Percentiles rank a stretch among this genome's conserved stretches.
Conservation (phyloP, 2,329 filamentous ascomycete species). For the Xylariaceae sp. region DNA sequence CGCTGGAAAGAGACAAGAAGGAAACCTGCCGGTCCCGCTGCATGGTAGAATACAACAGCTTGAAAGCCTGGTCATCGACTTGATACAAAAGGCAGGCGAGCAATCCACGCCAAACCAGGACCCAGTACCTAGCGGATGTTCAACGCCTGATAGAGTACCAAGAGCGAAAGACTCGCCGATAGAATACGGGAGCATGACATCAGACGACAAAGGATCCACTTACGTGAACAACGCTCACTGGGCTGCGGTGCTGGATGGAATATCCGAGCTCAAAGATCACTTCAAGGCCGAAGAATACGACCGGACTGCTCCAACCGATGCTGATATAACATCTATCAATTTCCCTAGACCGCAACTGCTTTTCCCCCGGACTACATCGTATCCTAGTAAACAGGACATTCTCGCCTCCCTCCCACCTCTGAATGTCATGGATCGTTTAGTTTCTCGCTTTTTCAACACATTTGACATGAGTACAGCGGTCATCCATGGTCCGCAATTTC, state of each 20-base stretch:
- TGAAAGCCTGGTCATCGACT: constrained; percentile 28
- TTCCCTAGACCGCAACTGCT: constrained; percentile 28
- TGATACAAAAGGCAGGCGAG: constrained; percentile 24
- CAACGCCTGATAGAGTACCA: constrained; percentile 6
- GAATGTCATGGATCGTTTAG: constrained; percentile 33
- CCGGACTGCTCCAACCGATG: too few relatives aligned
- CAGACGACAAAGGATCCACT: constrained; percentile 21
- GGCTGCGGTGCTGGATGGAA: constrained; percentile 40
- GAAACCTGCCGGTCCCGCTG: constrained; percentile 3
- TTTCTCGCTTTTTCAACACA: constrained; percentile 39
- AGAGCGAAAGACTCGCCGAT: constrained; percentile 13
- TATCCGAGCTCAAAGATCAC: constrained; percentile 39
- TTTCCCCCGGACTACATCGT: constrained; percentile 31
- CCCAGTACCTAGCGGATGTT: too few relatives aligned
- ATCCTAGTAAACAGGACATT: constrained; percentile 30
- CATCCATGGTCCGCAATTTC: constrained; percentile 32
- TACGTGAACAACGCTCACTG: constrained; percentile 41
- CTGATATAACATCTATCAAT: constrained; percentile 1
- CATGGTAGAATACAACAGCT: constrained; percentile 30
- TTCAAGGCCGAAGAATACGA: constrained; percentile 30
- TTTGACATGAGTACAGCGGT: constrained; percentile 27
- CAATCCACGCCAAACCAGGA: not conserved
- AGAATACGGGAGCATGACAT: constrained; percentile 33
- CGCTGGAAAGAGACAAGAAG: constrained; percentile 7
- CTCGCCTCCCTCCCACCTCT: constrained; percentile 34